phyloP scores from a whole-genome alignment of 164 flowering plant genomes.

The Tetrastigma voinierianum region DNA sequence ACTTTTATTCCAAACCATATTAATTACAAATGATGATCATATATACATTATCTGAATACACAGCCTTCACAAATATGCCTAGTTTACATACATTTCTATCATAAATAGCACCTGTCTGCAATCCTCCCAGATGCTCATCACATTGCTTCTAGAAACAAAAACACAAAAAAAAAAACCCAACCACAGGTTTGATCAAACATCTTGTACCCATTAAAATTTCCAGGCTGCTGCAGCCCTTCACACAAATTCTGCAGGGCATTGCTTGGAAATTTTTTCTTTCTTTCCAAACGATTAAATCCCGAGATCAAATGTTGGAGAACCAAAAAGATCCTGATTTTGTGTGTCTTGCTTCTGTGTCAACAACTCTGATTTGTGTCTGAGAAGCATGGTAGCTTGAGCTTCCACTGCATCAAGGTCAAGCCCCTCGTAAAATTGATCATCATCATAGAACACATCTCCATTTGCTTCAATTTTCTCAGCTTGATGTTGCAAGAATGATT shows the following conservation, averaged over 20 bases:
- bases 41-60: too few species aligned
- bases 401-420: slow-evolving; percentile 89
- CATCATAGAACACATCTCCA: slow-evolving; percentile 44
- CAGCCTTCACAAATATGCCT: too few species aligned
- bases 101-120: too few species aligned
- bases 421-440: slow-evolving; percentile 72
- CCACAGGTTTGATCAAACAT: too few species aligned
- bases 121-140: too few species aligned
- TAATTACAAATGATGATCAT: too few species aligned
- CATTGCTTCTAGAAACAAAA: too few species aligned
- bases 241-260: not conserved
- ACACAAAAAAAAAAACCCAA: too few species aligned
- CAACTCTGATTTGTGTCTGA: slow-evolving; percentile 35
- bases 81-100: too few species aligned
- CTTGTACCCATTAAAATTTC: too few species aligned
- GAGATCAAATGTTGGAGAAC: slow-evolving; percentile 85
- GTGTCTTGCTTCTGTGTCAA: slow-evolving; percentile 18
- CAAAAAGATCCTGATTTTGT: slow-evolving; percentile 18
- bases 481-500: slow-evolving; percentile 15
- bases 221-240: too few species aligned
- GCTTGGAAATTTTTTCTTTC: not conserved
- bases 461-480: slow-evolving; percentile 20
- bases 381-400: slow-evolving; percentile 71
- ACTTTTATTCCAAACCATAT: too few species aligned
- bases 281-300: slow-evolving; percentile 49